phyloP scores from a whole-genome alignment of 2,329 filamentous ascomycete genomes.

The Beauveria sp. region DNA sequence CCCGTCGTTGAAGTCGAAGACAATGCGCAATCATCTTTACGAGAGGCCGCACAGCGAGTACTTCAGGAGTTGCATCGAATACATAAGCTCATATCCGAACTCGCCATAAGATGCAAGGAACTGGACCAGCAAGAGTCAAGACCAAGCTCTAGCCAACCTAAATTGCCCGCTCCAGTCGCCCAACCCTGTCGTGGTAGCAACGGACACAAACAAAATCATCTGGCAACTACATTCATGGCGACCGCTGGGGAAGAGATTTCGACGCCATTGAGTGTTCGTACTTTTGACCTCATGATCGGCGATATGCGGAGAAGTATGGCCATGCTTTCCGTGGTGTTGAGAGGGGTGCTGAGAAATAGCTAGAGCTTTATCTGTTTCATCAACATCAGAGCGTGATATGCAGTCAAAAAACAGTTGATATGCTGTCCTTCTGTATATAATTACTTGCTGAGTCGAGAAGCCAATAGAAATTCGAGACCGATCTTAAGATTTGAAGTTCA shows the following conservation, averaged over 20 bases:
- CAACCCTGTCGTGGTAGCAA: background rate
- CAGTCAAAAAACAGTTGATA: background rate
- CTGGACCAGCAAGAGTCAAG: background rate
- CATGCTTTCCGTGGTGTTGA: background rate
- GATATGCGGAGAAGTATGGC: background rate
- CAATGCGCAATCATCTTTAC: background rate
- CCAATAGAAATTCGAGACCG: background rate
- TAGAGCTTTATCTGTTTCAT: background rate
- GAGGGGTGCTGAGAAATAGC: background rate
- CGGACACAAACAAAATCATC: background rate
- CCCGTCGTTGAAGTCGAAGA: background rate
- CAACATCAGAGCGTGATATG: background rate
- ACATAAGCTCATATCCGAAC: background rate
- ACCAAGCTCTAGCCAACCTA: background rate
- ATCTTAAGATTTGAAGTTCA: background rate
- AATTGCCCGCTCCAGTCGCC: background rate
- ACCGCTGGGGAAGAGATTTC: background rate
- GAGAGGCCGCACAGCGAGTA: background rate
- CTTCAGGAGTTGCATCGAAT: background rate
- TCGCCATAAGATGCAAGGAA: background rate
- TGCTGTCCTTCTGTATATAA: background rate
- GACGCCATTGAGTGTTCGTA: background rate
- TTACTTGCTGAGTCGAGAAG: background rate
- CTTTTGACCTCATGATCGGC: background rate
- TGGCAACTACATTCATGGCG: background rate